These are phyloP conservation scores for Rhizomucor miehei DNA, from an alignment of 371 early-diverging fungal species.

Conservation along the genomic window DNA sequence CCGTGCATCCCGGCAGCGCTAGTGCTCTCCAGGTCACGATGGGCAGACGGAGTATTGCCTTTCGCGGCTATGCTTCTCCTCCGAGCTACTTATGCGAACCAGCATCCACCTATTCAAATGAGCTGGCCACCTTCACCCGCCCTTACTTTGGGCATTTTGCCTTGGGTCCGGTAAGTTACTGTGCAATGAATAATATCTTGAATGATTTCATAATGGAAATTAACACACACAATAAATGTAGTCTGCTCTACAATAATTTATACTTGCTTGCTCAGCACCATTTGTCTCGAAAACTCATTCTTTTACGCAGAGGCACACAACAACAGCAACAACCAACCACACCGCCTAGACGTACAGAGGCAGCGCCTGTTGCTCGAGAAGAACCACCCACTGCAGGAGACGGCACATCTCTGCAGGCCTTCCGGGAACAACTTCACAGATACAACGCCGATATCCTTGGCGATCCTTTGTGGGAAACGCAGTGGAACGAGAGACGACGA, in stretches of 20 bases:
- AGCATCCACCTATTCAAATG: no score
- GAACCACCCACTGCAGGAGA: conserved; percentile 17
- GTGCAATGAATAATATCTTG: conserved; percentile 10
- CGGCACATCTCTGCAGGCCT: no score
- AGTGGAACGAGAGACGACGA: conserved; percentile 14
- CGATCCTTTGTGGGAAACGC: conserved; percentile 6
- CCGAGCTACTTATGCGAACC: conserved; percentile 9
- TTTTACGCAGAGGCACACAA: conserved; percentile 6
- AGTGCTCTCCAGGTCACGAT: conserved; percentile 54
- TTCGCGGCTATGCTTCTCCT: conserved; percentile 28
- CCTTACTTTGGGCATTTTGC: conserved; percentile 51
- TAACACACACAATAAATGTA: no score
- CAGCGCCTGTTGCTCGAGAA: no score
- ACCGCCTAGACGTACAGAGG: no score
- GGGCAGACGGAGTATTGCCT: conserved; percentile 38
- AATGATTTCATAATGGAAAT: not conserved
- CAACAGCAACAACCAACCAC: no score
- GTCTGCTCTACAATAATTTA: conserved; percentile 51
- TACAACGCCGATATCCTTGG: conserved; percentile 6
- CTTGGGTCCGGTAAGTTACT: conserved; percentile 46
- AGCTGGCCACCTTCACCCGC: conserved; percentile 61
- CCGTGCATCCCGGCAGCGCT: conserved; percentile 66
- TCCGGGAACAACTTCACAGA: no score
- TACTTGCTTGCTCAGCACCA: conserved; percentile 25
- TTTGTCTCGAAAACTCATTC: conserved; percentile 24